These are phyloP conservation scores for Apiospora saccharicola DNA, from an alignment of 2,329 filamentous ascomycete species.

Conservation along the genomic window DNA sequence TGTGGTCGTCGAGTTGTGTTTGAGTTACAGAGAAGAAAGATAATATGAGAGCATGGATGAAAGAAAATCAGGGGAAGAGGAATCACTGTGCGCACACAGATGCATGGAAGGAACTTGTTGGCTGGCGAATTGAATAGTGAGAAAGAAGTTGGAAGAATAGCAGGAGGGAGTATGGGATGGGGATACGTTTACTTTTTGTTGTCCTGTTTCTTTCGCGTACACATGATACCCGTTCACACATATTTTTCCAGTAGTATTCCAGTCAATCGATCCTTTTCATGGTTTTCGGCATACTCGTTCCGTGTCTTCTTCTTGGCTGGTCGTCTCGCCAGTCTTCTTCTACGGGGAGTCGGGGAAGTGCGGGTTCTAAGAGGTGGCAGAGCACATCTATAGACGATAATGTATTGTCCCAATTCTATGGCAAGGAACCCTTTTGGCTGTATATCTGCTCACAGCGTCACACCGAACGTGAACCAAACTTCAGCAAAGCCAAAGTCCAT, in stretches of 20 bases:
- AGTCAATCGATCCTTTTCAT: not conserved
- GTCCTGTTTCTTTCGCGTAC: conserved; percentile 11
- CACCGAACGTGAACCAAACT: no score
- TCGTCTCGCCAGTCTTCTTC: not conserved
- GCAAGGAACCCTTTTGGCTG: no score
- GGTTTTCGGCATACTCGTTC: not conserved
- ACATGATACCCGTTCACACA: conserved; percentile 25
- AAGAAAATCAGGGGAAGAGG: not conserved
- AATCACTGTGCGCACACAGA: not conserved
- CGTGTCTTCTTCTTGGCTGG: not conserved
- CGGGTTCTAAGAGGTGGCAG: not conserved
- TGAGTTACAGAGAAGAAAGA: not conserved
- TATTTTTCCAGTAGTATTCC: not conserved
- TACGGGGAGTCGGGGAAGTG: not conserved
- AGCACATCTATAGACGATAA: not conserved
- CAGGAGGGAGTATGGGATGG: not conserved
- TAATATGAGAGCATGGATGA: not conserved
- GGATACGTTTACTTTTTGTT: not conserved
- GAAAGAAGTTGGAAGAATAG: not conserved
- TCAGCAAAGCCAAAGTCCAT: no score
- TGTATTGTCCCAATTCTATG: no score
- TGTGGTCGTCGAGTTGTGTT: not conserved
- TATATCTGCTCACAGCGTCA: no score
- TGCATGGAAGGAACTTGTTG: not conserved
- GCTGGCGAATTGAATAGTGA: not conserved